A percentile compares a stretch with the other conserved stretches of the same genome.
Conservation (phyloP, 2,329 filamentous ascomycete genomes). For the Penicillium expansum region DNA sequence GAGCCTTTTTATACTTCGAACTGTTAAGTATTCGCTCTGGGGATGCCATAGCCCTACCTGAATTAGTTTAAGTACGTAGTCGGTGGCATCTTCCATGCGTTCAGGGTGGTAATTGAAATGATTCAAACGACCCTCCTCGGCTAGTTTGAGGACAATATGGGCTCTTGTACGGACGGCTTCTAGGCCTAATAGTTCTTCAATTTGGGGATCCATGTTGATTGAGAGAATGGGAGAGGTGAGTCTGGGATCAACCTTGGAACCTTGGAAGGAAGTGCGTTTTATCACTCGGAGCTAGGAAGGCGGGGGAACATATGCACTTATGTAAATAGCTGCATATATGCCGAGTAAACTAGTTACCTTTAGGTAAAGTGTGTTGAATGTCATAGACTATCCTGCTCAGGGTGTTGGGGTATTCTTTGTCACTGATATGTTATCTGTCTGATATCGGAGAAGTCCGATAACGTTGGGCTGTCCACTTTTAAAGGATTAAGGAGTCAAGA, state of each 20-base stretch:
- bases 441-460: conserved; percentile 1
- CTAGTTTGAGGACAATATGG: conserved; percentile 32
- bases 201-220: conserved; percentile 18
- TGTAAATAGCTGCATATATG: conserved; percentile 2
- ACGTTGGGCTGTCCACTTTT: neutral
- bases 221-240: neutral
- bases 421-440: conserved; percentile 5
- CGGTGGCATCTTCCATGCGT: conserved; percentile 40
- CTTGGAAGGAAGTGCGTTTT: neutral
- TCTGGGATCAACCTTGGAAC: neutral
- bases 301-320: conserved; percentile 7
- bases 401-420: conserved; percentile 1
- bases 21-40: neutral
- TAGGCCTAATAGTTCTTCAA: conserved; percentile 30
- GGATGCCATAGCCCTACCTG: conserved; percentile 31
- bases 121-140: conserved; percentile 40
- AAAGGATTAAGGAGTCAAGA: neutral
- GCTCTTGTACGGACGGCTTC: conserved; percentile 31
- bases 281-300: neutral
- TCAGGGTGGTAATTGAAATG: conserved; percentile 46
- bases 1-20: neutral
- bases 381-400: neutral
- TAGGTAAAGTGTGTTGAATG: neutral
- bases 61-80: conserved; percentile 47
- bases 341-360: neutral